Percentiles rank a stretch among this genome's conserved stretches.
phyloP scores from a whole-genome alignment of 768 basidiomycete genomes.

The Pulveroboletus sp. region DNA sequence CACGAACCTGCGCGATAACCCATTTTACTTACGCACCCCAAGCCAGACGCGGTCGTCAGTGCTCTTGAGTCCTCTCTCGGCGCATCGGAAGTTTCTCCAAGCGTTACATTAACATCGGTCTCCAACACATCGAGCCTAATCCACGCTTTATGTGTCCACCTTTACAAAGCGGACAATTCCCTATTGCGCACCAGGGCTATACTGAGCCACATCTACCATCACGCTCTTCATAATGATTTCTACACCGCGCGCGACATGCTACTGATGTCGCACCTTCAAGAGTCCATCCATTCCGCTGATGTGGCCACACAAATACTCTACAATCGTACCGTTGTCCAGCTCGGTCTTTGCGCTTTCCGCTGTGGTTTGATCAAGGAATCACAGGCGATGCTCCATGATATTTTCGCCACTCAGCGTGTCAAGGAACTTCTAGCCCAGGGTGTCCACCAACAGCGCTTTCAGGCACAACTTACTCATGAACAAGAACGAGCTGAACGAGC shows the following conservation, averaged over 20 bases:
- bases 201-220: slow-evolving; percentile 96
- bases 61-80: slow-evolving; percentile 78
- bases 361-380: slow-evolving; percentile 92
- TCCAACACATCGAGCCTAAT: slow-evolving; percentile 73
- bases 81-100: slow-evolving; percentile 57
- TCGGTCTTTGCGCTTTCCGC: slow-evolving; percentile 96
- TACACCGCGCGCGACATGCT: slow-evolving; percentile 97
- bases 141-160: slow-evolving; percentile 83
- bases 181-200: slow-evolving; percentile 95
- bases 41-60: slow-evolving; percentile 92
- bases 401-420: slow-evolving; percentile 94
- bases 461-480: slow-evolving; percentile 77
- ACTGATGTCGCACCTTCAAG: slow-evolving; percentile 98
- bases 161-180: slow-evolving; percentile 90
- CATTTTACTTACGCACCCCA: slow-evolving; percentile 9
- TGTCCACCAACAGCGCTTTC: slow-evolving; percentile 89
- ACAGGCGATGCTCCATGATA: slow-evolving; percentile 89
- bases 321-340: slow-evolving; percentile 95
- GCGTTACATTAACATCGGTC: slow-evolving; percentile 54
- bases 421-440: slow-evolving; percentile 98
- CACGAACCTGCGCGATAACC: background rate
- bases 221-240: slow-evolving; percentile 95
- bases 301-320: slow-evolving; percentile 97
- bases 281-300: slow-evolving; percentile 93
- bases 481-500: slow-evolving; percentile 97